phyloP scores from a whole-genome alignment of 2,329 filamentous ascomycete species.

The Calycina herbarum region DNA sequence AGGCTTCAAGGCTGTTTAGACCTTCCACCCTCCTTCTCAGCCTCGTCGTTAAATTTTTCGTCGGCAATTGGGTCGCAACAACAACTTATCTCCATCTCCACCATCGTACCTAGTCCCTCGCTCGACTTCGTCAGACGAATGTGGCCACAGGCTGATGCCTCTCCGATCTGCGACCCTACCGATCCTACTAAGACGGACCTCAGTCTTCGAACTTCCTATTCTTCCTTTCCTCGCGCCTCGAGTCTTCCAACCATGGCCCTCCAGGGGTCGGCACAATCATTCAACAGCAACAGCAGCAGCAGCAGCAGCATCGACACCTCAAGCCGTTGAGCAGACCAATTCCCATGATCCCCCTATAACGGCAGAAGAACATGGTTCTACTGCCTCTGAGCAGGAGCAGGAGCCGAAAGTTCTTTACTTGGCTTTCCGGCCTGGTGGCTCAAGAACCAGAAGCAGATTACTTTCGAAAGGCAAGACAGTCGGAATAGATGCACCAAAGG shows the following conservation, averaged over 20 bases:
- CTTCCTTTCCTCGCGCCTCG: constrained; percentile 38
- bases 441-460: neutral
- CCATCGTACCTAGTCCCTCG: neutral
- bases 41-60: constrained; percentile 5
- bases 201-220: constrained; percentile 33
- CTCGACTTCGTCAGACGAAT: neutral
- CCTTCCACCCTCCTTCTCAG: constrained; percentile 6
- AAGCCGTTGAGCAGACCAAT: neutral
- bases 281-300: neutral
- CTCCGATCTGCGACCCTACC: constrained; percentile 24
- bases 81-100: neutral
- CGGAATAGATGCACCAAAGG: neutral
- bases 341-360: neutral
- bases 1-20: neutral
- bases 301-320: neutral
- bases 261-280: constrained; percentile 16
- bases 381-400: neutral
- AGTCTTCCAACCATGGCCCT: constrained; percentile 38
- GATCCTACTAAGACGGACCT: constrained; percentile 20
- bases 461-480: neutral
- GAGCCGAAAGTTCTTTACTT: neutral
- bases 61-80: constrained; percentile 1
- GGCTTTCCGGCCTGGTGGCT: neutral
- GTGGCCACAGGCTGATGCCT: constrained; percentile 34
- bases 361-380: neutral